Evolutionary conservation across 1,284 basidiomycete species (phyloP).

Genomic region (Sanghuangporus sanghuang): DNA sequence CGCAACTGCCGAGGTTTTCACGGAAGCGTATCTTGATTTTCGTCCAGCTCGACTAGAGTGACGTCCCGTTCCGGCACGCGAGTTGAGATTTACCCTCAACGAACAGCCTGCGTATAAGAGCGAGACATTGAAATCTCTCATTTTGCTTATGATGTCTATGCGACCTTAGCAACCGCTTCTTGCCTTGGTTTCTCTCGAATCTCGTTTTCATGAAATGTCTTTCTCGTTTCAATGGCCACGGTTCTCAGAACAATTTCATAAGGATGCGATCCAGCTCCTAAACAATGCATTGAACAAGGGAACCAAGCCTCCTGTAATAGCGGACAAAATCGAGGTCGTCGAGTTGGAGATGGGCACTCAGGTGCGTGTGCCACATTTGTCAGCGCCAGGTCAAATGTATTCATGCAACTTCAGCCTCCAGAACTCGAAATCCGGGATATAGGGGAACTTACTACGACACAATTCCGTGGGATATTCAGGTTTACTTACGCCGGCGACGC

Average conservation of each 20-base stretch:
- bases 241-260: constrained; percentile 93
- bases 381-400: background rate
- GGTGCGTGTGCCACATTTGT: constrained; percentile 40
- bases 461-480: constrained; percentile 96
- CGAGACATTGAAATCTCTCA: background rate
- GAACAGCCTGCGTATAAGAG: background rate
- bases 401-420: constrained; percentile 62
- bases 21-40: background rate
- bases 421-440: constrained; percentile 98
- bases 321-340: constrained; percentile 95
- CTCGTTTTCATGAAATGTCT: constrained; percentile 59
- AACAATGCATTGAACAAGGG: constrained; percentile 96
- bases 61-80: background rate
- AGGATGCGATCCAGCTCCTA: constrained; percentile 91
- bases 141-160: background rate
- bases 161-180: background rate
- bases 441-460: constrained; percentile 92
- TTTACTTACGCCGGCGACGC: constrained; percentile 96
- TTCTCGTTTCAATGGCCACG: constrained; percentile 98
- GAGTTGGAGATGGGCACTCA: constrained; percentile 98
- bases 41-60: background rate
- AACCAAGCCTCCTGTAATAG: constrained; percentile 96
- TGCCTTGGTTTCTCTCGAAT: background rate
- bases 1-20: background rate
- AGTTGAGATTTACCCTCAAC: background rate